Evolutionary conservation across 352 stramenopile genomes (phyloP).

Genomic region (Phytophthora sansomeana): DNA sequence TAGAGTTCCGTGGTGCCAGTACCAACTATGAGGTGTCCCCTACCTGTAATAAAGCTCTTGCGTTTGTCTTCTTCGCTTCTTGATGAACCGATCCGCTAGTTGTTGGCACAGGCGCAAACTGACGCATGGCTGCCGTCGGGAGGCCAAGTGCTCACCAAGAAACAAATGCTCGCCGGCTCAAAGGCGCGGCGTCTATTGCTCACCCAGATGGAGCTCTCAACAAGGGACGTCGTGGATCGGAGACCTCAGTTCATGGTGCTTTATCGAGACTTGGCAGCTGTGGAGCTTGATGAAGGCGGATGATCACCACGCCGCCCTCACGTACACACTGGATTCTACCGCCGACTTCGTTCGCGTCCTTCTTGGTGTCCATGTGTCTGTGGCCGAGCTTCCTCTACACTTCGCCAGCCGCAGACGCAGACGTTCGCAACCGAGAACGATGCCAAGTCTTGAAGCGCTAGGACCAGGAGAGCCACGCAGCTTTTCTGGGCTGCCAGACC

Average conservation of each 20-base stretch:
- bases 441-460: constrained; percentile 30
- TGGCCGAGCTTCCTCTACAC: constrained; percentile 28
- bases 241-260: constrained; percentile 13
- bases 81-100: not conserved
- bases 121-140: not conserved
- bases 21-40: constrained; percentile 6
- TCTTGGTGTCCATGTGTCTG: constrained; percentile 30
- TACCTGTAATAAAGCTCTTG: constrained; percentile 23
- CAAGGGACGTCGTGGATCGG: constrained; percentile 9
- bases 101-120: not conserved
- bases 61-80: constrained; percentile 11
- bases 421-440: no score
- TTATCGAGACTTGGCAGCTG: not conserved
- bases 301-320: constrained; percentile 9
- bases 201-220: not conserved
- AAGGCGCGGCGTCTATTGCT: constrained; percentile 6
- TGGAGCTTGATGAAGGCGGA: not conserved
- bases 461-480: constrained; percentile 30
- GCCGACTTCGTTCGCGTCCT: constrained; percentile 27
- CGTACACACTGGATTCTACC: constrained; percentile 29
- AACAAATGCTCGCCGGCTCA: not conserved
- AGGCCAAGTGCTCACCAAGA: constrained; percentile 6
- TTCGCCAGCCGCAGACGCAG: no score
- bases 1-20: not conserved
- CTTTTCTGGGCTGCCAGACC: constrained; percentile 30